These are phyloP conservation scores for Microbotryum lychnidis-dioicae DNA, from an alignment of 1,284 basidiomycete species.

Conservation along the genomic window DNA sequence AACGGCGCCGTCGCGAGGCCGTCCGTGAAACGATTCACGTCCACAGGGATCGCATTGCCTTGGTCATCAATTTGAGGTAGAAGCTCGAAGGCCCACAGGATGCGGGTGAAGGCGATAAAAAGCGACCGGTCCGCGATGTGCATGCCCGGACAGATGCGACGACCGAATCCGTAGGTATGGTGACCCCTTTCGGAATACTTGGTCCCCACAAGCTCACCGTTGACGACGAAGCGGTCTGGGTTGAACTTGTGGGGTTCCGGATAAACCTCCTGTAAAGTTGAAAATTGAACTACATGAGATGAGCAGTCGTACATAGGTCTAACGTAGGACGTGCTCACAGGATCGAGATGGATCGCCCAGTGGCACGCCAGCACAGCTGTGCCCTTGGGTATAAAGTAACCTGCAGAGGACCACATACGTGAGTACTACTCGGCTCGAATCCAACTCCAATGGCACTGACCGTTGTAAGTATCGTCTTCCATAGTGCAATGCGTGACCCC, in stretches of 20 bases:
- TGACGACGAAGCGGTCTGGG: constrained; percentile 26
- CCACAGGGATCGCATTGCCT: constrained; percentile 8
- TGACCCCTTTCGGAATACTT: constrained; percentile 30
- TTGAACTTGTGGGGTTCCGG: constrained; percentile 25
- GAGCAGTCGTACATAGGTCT: too few species aligned
- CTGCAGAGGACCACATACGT: not conserved
- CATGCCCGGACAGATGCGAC: constrained; percentile 29
- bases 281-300: too few species aligned
- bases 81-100: constrained; percentile 28
- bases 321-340: not conserved
- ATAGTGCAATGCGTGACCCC: constrained; percentile 34
- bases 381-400: constrained; percentile 38
- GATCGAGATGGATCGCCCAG: constrained; percentile 35
- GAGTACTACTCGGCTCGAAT: not conserved
- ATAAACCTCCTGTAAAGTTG: constrained; percentile 17
- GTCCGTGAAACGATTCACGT: constrained; percentile 28
- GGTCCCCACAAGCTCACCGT: constrained; percentile 27
- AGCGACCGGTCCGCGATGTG: constrained; percentile 32
- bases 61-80: constrained; percentile 4
- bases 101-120: constrained; percentile 30
- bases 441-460: not conserved
- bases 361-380: constrained; percentile 37
- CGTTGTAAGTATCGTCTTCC: constrained; percentile 37
- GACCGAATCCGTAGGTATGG: constrained; percentile 36
- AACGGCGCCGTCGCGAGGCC: constrained; percentile 32